Base-by-base conservation (phyloP, 352 stramenopile species). In the Aphanomyces stellatus region DNA sequence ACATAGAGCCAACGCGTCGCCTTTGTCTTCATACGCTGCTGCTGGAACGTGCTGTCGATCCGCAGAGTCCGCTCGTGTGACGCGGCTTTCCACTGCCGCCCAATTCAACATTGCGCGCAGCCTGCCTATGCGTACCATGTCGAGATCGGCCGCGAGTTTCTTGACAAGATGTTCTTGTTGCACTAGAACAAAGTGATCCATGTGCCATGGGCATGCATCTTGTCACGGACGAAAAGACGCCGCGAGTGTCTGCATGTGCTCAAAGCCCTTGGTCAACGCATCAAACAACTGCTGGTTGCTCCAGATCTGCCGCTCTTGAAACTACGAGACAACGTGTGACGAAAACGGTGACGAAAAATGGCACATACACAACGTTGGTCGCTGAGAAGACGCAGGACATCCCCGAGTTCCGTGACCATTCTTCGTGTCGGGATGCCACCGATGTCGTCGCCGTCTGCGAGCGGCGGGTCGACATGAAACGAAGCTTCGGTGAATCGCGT, bases 201-300 rank as follows among this genome's bases (percentile, higher is more conserved):
- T 7, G 8, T 3, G 4, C 25, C 19, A 1, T 37, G 24, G 13
- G 2, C 24, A 17, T 43, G 49, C 24, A 31, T 57, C 8, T 4
- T 40, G 13, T 10, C 24, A 15, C 15, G 3, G 41, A 60, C 51
- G 8, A 35, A 41, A 60, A 22, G 19, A 22, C 31, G 51, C 6
- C 19, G 51, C 51, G 1, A 60, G 31, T 5, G 25, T 6, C 1
- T 60, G 51, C 51, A 60, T 28, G 7, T 60, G 51, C n/a, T 60
- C 51, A 22, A 60, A 60, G 28, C 51, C 51, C 11, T 60, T 60
- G 2, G 19, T 6, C 10, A 60, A 15, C 4, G 51, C 33, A 22
- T 60, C 51, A 24, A 60, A 42, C 4, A 60, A 31, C 8, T 60
- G 51, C 51, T 60, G 51, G 51, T 43, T 60, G 30, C 51, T 60